Evolutionary conservation across 306 rosid genomes (phyloP).

Genomic region (Cercis canadensis): DNA sequence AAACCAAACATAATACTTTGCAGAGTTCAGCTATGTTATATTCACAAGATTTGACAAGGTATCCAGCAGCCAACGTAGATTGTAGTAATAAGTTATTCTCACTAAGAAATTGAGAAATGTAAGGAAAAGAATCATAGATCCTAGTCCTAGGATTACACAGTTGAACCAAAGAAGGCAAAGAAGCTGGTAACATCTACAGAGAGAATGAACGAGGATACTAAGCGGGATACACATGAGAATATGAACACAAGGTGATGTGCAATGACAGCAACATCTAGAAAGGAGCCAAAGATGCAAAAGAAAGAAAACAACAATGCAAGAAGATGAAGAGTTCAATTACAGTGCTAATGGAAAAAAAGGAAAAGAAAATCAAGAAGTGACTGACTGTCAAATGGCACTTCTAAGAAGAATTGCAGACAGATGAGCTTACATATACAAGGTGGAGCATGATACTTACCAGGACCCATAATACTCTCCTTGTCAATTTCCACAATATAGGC

Average conservation of each 20-base stretch:
- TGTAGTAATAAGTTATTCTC: slow-evolving; percentile 16
- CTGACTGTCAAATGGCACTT: neutral
- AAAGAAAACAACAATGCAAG: slow-evolving; percentile 29
- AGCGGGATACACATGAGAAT: slow-evolving; percentile 13
- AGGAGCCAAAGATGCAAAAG: neutral
- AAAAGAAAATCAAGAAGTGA: slow-evolving; percentile 4
- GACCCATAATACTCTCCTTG: slow-evolving; percentile 75
- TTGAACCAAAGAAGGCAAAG: slow-evolving; percentile 31
- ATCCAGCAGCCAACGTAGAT: slow-evolving; percentile 9
- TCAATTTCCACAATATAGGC: slow-evolving; percentile 85
- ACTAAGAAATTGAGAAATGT: slow-evolving; percentile 11
- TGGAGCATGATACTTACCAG: slow-evolving; percentile 63
- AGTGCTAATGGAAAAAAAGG: slow-evolving; percentile 2
- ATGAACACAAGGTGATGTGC: slow-evolving; percentile 2
- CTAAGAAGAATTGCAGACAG: slow-evolving; percentile 23
- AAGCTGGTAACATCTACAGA: slow-evolving; percentile 13
- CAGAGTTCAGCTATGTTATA: no score
- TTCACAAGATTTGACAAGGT: slow-evolving; percentile 9
- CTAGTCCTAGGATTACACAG: slow-evolving; percentile 22
- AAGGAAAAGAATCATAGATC: slow-evolving; percentile 20
- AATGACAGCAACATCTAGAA: slow-evolving; percentile 17
- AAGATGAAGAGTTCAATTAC: slow-evolving; percentile 9
- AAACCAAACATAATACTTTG: neutral
- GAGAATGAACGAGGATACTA: slow-evolving; percentile 1
- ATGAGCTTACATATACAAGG: slow-evolving; percentile 21